These are phyloP conservation scores for Secale cereale DNA, from an alignment of 176 grass and related monocot genomes.

Conservation along the genomic window DNA sequence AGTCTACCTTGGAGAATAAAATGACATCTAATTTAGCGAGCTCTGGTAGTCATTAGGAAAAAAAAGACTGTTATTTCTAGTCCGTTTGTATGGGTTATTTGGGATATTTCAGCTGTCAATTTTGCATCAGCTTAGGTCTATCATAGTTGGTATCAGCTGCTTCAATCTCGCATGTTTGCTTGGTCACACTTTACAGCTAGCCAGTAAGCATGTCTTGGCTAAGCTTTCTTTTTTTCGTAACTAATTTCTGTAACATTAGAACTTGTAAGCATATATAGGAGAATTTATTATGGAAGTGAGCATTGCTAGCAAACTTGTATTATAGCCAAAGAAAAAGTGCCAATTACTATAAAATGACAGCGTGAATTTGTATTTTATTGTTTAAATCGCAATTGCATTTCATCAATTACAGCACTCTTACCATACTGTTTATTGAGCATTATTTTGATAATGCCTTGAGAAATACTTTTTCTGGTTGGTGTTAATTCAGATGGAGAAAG, in stretches of 20 bases:
- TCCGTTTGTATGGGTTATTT: not conserved
- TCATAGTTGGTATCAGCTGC: not conserved
- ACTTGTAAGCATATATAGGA: not conserved
- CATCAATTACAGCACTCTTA: not conserved
- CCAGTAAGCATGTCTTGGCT: not conserved
- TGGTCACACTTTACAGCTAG: not conserved
- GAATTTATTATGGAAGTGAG: not conserved
- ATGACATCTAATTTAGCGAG: not conserved
- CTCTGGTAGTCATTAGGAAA: not conserved
- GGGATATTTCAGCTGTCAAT: not conserved
- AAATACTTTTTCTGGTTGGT: not conserved
- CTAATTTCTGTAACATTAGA: not conserved
- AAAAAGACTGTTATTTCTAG: not conserved
- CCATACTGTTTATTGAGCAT: constrained; percentile 6
- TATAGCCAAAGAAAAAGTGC: not conserved
- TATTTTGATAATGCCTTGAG: constrained; percentile 21
- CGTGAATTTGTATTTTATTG: not conserved
- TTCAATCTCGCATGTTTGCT: not conserved
- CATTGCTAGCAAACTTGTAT: not conserved
- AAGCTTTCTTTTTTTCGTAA: not conserved
- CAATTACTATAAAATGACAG: not conserved
- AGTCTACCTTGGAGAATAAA: not conserved
- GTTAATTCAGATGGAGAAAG: constrained; percentile 64
- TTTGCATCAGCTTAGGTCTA: not conserved
- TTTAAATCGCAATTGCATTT: not conserved